phyloP scores from a whole-genome alignment of 192 early-diverging fungal species.

The Umbelopsis sp. region DNA sequence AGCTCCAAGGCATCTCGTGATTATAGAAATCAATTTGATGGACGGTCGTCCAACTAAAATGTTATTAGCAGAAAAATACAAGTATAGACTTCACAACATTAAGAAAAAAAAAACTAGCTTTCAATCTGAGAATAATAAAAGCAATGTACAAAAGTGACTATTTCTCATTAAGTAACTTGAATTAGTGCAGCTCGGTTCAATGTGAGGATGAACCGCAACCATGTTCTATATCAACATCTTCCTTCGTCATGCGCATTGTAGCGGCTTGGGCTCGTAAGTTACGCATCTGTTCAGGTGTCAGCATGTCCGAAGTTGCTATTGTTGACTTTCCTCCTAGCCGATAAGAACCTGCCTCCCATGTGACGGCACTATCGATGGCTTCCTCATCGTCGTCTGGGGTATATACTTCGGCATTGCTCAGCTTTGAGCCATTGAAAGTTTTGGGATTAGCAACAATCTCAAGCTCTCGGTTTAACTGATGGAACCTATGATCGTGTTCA shows the following conservation, averaged over 20 bases:
- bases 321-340: slow-evolving; percentile 51
- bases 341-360: slow-evolving; percentile 63
- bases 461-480: slow-evolving; percentile 71
- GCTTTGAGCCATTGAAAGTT: slow-evolving; percentile 39
- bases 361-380: slow-evolving; percentile 29
- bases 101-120: background rate
- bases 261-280: slow-evolving; percentile 62
- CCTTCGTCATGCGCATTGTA: slow-evolving; percentile 54
- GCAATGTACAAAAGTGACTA: slow-evolving; percentile 14
- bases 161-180: background rate
- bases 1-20: background rate
- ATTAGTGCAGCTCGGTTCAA: background rate
- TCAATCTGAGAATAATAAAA: slow-evolving; percentile 1
- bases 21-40: slow-evolving; percentile 15
- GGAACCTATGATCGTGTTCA: slow-evolving; percentile 76
- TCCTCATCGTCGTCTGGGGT: slow-evolving; percentile 42
- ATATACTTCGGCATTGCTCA: slow-evolving; percentile 45
- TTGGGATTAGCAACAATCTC: slow-evolving; percentile 59
- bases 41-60: slow-evolving; percentile 12
- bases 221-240: slow-evolving; percentile 67
- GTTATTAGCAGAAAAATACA: slow-evolving; percentile 3
- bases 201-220: slow-evolving; percentile 46
- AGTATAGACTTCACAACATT: slow-evolving; percentile 8
- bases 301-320: slow-evolving; percentile 3
- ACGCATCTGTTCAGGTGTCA: slow-evolving; percentile 34